phyloP scores from a whole-genome alignment of 257 asterid genomes.

The Solanum rostratum region DNA sequence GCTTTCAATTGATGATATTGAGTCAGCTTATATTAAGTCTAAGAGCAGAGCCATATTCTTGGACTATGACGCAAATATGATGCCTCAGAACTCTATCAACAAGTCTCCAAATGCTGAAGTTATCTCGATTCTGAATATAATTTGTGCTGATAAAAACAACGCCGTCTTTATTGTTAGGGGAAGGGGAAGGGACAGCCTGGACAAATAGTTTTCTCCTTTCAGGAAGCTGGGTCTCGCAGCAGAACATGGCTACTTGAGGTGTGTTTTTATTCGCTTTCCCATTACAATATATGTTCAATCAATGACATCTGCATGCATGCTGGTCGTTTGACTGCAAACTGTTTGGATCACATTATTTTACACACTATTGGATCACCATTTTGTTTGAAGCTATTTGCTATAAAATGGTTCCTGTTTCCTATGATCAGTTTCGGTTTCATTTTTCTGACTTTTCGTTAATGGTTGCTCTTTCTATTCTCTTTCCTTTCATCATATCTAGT shows the following conservation, averaged over 20 bases:
- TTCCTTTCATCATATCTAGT: no score
- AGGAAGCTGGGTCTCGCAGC: constrained; percentile 70
- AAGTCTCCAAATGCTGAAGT: constrained; percentile 55
- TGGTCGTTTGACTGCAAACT: neutral
- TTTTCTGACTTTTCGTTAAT: neutral
- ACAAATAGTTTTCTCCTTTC: constrained; percentile 64
- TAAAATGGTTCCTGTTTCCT: neutral
- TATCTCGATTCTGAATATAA: constrained; percentile 48
- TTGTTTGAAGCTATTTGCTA: neutral
- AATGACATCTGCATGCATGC: neutral
- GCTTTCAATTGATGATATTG: constrained; percentile 54
- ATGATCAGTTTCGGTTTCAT: neutral
- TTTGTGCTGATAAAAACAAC: constrained; percentile 44
- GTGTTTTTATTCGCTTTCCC: neutral
- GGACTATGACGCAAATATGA: constrained; percentile 78
- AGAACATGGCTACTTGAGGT: constrained; percentile 88
- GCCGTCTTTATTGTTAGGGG: constrained; percentile 71
- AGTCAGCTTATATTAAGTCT: constrained; percentile 48
- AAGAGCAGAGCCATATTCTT: constrained; percentile 59
- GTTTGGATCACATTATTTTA: neutral
- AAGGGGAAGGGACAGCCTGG: constrained; percentile 63
- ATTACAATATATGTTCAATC: neutral
- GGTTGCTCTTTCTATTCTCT: no score
- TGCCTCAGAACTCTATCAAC: constrained; percentile 57
- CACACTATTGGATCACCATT: neutral